A percentile compares a stretch with the other conserved stretches of the same genome.
These are phyloP conservation scores for Geranium brycei DNA, from an alignment of 345 rosid genomes.

Conservation along the genomic window DNA sequence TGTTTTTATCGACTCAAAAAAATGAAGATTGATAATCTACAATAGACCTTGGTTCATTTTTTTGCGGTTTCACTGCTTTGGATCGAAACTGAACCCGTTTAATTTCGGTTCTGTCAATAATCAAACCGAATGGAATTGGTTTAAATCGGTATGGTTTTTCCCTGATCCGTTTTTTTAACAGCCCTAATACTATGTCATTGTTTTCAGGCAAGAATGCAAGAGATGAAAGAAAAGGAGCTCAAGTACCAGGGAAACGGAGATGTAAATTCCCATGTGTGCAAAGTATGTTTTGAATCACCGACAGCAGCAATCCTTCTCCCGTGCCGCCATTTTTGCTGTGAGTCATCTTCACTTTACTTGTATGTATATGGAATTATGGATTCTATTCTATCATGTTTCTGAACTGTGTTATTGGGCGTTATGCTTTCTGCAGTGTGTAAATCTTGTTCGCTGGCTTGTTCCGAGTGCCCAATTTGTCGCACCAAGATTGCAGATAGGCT, in stretches of 20 bases:
- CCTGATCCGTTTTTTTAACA: no score
- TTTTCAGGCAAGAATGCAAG: constrained; percentile 87
- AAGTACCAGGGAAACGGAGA: constrained; percentile 60
- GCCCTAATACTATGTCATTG: neutral
- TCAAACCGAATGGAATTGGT: no score
- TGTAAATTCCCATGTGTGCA: constrained; percentile 83
- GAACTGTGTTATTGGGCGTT: neutral
- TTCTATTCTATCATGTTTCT: neutral
- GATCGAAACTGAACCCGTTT: no score
- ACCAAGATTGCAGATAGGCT: constrained; percentile 88
- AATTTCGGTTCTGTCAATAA: no score
- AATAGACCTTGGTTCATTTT: no score
- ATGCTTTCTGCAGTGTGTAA: constrained; percentile 67
- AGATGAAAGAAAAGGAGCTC: constrained; percentile 92
- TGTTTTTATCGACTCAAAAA: no score
- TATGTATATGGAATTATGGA: neutral
- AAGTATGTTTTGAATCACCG: constrained; percentile 90
- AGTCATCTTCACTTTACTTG: constrained; percentile 20
- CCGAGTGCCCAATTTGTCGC: constrained; percentile 96
- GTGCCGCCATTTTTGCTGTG: constrained; percentile 97
- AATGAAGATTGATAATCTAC: no score
- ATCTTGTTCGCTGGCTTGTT: constrained; percentile 96
- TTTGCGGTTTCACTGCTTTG: no score
- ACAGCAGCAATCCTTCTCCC: constrained; percentile 98
- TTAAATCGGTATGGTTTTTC: no score